These are phyloP conservation scores for Adansonia grandidieri DNA, from an alignment of 441 rosid species.

Conservation along the genomic window DNA sequence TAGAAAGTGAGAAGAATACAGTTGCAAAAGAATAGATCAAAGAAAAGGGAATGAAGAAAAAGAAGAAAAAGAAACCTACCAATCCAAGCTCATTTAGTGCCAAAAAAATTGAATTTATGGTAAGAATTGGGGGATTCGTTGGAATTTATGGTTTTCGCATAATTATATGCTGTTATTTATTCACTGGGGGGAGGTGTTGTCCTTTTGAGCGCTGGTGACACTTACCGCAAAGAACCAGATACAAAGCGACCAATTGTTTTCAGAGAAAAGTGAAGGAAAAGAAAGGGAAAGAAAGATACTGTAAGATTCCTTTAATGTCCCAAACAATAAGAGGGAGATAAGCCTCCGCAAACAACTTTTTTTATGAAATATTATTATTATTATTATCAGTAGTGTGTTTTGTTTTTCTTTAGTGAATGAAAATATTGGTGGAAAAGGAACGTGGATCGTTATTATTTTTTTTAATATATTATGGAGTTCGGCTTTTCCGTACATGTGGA, in stretches of 20 bases:
- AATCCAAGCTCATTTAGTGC: conserved; percentile 1
- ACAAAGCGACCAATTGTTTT: not conserved
- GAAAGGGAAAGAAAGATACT: not conserved
- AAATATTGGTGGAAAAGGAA: not conserved
- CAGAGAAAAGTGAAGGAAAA: not conserved
- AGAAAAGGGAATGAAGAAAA: not conserved
- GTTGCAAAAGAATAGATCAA: not conserved
- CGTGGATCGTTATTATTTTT: not conserved
- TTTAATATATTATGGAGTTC: not conserved
- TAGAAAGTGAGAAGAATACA: not conserved
- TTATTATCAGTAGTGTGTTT: not conserved
- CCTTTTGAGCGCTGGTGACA: not conserved
- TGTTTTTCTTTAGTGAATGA: not conserved
- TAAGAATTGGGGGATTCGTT: not conserved
- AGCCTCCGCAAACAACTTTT: not conserved
- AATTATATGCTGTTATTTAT: not conserved
- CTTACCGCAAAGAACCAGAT: conserved; percentile 1
- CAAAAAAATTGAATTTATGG: not conserved
- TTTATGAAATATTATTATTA: no score
- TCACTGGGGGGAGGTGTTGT: not conserved
- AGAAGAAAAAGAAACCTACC: not conserved
- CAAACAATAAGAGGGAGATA: conserved; percentile 8
- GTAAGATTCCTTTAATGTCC: conserved; percentile 26
- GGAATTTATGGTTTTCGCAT: not conserved
- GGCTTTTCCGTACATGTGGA: conserved; percentile 31